Conservation (phyloP, 345 rosid species). For the Ceriops tagal region DNA sequence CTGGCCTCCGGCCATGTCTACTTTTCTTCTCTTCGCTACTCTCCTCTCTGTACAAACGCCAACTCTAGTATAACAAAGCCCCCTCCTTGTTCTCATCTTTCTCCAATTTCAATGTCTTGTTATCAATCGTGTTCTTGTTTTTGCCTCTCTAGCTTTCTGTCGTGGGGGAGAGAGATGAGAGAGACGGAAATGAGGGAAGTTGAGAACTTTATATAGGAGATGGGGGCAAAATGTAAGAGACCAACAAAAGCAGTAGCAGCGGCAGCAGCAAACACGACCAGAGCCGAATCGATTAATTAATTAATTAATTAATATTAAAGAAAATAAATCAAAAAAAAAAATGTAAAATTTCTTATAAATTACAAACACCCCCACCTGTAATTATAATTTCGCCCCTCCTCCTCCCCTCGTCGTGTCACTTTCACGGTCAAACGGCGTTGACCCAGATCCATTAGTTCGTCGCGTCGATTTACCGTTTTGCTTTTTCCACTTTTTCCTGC, state of each 20-base stretch:
- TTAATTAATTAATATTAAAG: background rate
- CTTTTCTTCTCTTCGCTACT: constrained; percentile 5
- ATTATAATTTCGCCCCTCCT: constrained; percentile 19
- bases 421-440: constrained; percentile 51
- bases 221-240: too few relatives aligned
- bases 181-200: constrained; percentile 19
- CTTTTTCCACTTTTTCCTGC: background rate
- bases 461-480: constrained; percentile 17
- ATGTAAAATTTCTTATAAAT: too few relatives aligned
- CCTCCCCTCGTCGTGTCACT: constrained; percentile 27
- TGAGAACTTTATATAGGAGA: constrained; percentile 30
- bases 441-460: constrained; percentile 39
- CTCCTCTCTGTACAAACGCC: constrained; percentile 20
- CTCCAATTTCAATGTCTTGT: background rate
- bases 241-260: too few relatives aligned
- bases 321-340: background rate
- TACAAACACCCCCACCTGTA: background rate
- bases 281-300: constrained; percentile 16
- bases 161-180: constrained; percentile 16
- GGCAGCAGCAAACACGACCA: constrained; percentile 30
- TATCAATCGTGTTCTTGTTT: background rate
- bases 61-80: constrained; percentile 41
- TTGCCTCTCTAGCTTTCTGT: constrained; percentile 18
- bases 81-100: constrained; percentile 54
- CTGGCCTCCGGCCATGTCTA: constrained; percentile 26